These are phyloP conservation scores for Candida buenavistaensis DNA, from an alignment of 1,139 yeast genomes.

Conservation along the genomic window DNA sequence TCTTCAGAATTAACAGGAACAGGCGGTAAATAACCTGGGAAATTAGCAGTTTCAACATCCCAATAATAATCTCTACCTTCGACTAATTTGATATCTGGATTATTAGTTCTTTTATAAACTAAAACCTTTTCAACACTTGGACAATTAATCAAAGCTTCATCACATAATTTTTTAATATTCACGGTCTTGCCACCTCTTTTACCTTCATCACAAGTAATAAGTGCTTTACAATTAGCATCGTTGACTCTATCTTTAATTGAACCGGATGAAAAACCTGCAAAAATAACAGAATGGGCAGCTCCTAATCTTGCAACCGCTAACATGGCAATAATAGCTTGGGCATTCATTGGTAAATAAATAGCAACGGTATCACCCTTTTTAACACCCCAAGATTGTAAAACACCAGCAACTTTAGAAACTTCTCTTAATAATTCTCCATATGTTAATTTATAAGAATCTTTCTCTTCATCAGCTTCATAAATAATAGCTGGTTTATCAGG, in stretches of 20 bases:
- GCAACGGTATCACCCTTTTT: conserved; percentile 95
- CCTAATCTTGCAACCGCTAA: conserved; percentile 94
- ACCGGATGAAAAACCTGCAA: conserved; percentile 96
- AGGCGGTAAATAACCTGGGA: conserved; percentile 84
- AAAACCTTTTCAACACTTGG: conserved; percentile 81
- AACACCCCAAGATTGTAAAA: conserved; percentile 83
- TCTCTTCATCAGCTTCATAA: conserved; percentile 93
- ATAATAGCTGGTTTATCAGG: conserved; percentile 90
- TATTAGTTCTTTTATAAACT: conserved; percentile 86
- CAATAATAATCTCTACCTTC: conserved; percentile 92
- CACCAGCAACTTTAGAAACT: conserved; percentile 87
- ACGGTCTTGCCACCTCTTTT: conserved; percentile 94
- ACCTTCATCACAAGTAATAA: conserved; percentile 95
- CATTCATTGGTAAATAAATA: conserved; percentile 94
- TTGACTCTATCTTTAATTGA: conserved; percentile 87
- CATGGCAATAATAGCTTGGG: conserved; percentile 93
- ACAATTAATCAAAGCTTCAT: conserved; percentile 80
- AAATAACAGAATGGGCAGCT: conserved; percentile 93
- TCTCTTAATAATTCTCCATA: conserved; percentile 84
- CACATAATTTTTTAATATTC: conserved; percentile 89
- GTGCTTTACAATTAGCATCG: conserved; percentile 85
- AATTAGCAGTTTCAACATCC: conserved; percentile 82
- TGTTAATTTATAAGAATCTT: conserved; percentile 70
- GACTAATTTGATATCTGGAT: conserved; percentile 60
- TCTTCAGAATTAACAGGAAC: conserved; percentile 88